Base-by-base conservation (phyloP, 2,329 filamentous ascomycete species). In the Trichophyton equinum region DNA sequence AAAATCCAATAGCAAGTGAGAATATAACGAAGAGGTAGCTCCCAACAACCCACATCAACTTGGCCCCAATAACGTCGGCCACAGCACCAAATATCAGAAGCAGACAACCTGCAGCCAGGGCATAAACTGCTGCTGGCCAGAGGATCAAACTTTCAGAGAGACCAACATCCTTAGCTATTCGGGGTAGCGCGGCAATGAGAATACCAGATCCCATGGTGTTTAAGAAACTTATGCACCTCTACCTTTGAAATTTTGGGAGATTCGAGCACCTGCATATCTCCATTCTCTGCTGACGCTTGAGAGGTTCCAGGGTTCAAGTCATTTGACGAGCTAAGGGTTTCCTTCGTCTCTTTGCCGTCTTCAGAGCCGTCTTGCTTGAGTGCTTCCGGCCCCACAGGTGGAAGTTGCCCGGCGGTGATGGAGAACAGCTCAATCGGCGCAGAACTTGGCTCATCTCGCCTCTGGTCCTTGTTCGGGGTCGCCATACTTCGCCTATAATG, bases 61-160 rank as follows among this genome's bases (percentile, higher is more conserved):
- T 69, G 30, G 71, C 73, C 1, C 79, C 79, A n/a, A 81, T 72
- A 0, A 78, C 72, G 68, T 81, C 78, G 3, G 77, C 73, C 7
- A 81, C 68, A 1, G 79, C 76, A n/a, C 79, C 79, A 8, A 74
- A 72, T 4, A 80, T 65, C 3, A 81, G 70, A 2, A 81, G 73
- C 4, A 75, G 75, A 53, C 77, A 78, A 2, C 73, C 69, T 2
- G 72, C 73, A 0, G 72, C 66, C 6, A 76, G 69, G 60, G 67
- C 69, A 27, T 46, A 68, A 60, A 62, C 69, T 30, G 70, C 69
- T 3, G 66, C 70, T 47, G 74, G 66, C 67, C 67, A 67, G 42
- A 71, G 62, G 58, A 66, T 57, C 4, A 64, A 44, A 8, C 57
- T 59, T 55, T 68, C 64, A 7, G 64, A 65, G 9, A 76, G 62